phyloP scores from a whole-genome alignment of 768 basidiomycete species.

The Suillus subalutaceus region DNA sequence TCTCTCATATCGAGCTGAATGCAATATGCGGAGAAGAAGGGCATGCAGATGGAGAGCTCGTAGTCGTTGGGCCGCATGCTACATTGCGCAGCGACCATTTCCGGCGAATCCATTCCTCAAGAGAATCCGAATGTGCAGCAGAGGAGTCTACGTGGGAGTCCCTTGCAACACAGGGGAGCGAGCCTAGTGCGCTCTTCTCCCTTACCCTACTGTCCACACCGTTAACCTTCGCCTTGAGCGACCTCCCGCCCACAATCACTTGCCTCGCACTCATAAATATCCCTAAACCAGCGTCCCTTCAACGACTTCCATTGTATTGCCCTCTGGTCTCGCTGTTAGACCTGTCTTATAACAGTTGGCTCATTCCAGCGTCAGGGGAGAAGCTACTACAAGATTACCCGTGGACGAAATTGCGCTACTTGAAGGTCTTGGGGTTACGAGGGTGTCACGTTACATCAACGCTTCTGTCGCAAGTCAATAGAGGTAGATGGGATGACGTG shows the following conservation, averaged over 20 bases:
- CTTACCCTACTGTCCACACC: conserved; percentile 54
- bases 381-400: conserved; percentile 51
- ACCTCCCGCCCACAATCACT: conserved; percentile 67
- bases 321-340: conserved; percentile 68
- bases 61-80: conserved; percentile 61
- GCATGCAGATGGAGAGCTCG: conserved; percentile 64
- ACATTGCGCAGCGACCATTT: conserved; percentile 49
- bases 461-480: conserved; percentile 52
- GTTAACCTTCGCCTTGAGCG: conserved; percentile 44
- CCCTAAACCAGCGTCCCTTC: conserved; percentile 49
- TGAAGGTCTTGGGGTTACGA: conserved; percentile 60
- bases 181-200: conserved; percentile 42
- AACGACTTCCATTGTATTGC: conserved; percentile 59
- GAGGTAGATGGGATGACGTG: conserved; percentile 69
- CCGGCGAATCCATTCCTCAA: conserved; percentile 14
- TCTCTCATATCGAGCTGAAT: conserved; percentile 51
- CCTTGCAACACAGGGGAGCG: conserved; percentile 27
- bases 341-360: conserved; percentile 66
- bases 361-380: conserved; percentile 28
- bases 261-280: conserved; percentile 61
- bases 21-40: conserved; percentile 51
- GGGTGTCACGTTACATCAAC: conserved; percentile 49
- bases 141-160: conserved; percentile 45
- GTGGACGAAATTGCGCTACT: conserved; percentile 58
- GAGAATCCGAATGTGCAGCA: conserved; percentile 6